Evolutionary conservation across 164 flowering plant species (phyloP), one percentile per base, ranked within the genome.

Genomic region (Macadamia integrifolia): DNA sequence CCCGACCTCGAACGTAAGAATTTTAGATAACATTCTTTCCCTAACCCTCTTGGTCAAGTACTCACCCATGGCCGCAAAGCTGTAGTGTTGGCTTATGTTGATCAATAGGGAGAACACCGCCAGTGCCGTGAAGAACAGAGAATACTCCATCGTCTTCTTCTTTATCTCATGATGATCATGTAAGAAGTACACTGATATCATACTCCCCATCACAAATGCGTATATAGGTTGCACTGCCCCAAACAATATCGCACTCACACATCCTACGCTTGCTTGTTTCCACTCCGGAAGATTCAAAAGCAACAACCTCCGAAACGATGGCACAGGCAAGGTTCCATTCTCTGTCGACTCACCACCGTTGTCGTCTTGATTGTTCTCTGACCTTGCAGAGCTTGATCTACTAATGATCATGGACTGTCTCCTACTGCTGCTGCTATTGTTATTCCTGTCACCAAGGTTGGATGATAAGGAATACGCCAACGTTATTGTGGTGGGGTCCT

Each of bases 51-150:
- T 91, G 0, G 98, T 91, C 78, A 91, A 62, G 67, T 83, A 59
- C 80, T 93, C 97, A 6, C 98, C 98, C 93, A 91, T 89, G 76
- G 84, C 86, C 0, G 88, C 93, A 67, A 93, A 91, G 60, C 69
- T 83, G 58, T 90, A 93, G 60, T 93, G 98, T 71, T 91, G 97
- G 50, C 63, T 13, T 0, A 90, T 43, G 43, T 86, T 90, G 11
- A 84, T 40, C 44, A 86, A 0, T 4, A 92, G 58, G 0, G 94
- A 84, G 72, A 86, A 80, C 29, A 86, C 40, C 0, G 91, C 80
- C 64, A 93, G 58, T 12, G 82, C 83, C 0, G 78, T 42, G 56
- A 90, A 92, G 58, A 80, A 73, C 30, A 86, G 42, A 1, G 89
- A 61, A 48, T 83, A 87, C 10, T 64, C 72, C 75, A 67, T 81